Conservation (phyloP, 306 rosid genomes). For the Prunus mume region DNA sequence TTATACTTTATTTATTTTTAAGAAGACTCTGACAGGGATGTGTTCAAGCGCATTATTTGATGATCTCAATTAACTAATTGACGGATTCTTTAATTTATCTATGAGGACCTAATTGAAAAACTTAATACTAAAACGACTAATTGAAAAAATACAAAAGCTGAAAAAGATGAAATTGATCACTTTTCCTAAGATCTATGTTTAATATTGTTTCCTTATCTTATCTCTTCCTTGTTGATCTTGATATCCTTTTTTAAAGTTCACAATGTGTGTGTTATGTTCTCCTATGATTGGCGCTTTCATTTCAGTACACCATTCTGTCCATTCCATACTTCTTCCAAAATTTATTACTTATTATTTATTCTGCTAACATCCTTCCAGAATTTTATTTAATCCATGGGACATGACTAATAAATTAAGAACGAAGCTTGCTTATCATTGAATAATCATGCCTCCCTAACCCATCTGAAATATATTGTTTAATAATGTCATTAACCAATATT, state of each 20-base stretch:
- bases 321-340: background rate
- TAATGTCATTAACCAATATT: conserved; percentile 12
- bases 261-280: background rate
- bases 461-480: background rate
- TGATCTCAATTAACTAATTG: no score
- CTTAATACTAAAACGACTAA: background rate
- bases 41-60: no score
- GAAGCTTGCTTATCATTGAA: conserved; percentile 8
- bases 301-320: background rate
- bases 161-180: background rate
- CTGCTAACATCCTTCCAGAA: background rate
- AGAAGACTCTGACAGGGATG: no score
- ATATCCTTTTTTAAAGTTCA: background rate
- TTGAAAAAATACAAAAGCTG: background rate
- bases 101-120: background rate
- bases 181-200: background rate
- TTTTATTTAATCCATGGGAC: background rate
- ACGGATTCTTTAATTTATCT: no score
- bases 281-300: background rate
- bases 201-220: background rate
- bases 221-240: background rate
- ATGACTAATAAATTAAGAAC: background rate
- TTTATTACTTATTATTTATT: background rate
- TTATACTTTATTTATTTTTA: no score
- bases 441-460: conserved; percentile 5